Base-by-base conservation (phyloP, 345 rosid genomes). In the Moricandia arvensis region DNA sequence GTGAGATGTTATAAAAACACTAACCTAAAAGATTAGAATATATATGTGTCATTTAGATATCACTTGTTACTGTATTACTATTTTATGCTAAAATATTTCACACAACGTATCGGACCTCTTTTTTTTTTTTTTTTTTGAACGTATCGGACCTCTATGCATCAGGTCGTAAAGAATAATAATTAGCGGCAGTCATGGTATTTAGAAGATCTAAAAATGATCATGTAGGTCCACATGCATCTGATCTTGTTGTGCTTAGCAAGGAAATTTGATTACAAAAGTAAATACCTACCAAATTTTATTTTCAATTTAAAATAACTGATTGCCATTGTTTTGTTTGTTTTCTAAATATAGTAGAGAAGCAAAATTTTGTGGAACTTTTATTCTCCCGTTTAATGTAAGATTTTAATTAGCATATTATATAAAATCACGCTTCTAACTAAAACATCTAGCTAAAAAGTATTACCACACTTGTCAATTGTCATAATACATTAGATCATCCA, bases 191-290 rank as follows among this genome's bases (percentile, higher is more conserved):
- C 55, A 54, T 67, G 74, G 72, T 70, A 24, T 54, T 12, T 27
- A 16, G 53, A 17, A 59, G 73, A 78, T 78, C 81, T 61, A 61
- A 72, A 38, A 78, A 37, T 54, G 70, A 79, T 68, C 78, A 79
- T 68, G 30, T 67, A 29, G 81, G 78, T 73, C 81, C 78, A 73
- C 65, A 60, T 79, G 78, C 81, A 53, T 30, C 77, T 62, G 66
- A 38, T 73, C 66, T 68, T 73, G 74, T 68, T 73, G 66, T 68
- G 74, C 53, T 54, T 62, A 53, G 33, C 66, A 73, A 79, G 66
- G 60, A 73, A 73, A 67, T 53, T 73, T 67, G 13, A 62, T 79
- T 79, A 67, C 71, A 21, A 38, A 51, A 55, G 51, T 49, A 66
- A 66, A 59, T 72, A 64, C 64, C 12, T 51, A 60, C 74, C 63